These are phyloP conservation scores for Geotrichum reessii DNA, from an alignment of 1,139 yeast genomes.

Conservation along the genomic window DNA sequence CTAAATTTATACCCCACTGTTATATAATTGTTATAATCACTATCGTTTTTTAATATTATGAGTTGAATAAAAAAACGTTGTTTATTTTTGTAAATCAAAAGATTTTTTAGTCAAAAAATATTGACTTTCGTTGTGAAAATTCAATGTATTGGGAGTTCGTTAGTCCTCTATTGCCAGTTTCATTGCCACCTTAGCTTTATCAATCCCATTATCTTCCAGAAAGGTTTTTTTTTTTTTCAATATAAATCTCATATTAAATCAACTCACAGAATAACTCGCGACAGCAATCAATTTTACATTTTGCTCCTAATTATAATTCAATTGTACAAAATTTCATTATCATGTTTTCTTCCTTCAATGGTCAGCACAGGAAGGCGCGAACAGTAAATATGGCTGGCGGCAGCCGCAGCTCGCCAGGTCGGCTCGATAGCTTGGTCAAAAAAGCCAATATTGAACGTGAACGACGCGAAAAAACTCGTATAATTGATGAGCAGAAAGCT, in stretches of 20 bases:
- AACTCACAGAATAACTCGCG: background rate
- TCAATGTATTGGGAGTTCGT: background rate
- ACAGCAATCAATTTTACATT: background rate
- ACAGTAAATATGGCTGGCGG: slow-evolving; percentile 71
- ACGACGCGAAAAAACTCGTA: slow-evolving; percentile 38
- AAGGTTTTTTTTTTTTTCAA: background rate
- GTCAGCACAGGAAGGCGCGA: slow-evolving; percentile 40
- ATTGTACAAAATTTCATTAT: background rate
- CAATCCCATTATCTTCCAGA: background rate
- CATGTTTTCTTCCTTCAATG: slow-evolving; percentile 33
- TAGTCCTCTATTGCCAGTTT: background rate
- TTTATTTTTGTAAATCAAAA: too few relatives aligned
- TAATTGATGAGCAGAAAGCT: slow-evolving; percentile 4
- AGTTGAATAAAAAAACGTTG: background rate
- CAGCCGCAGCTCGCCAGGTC: slow-evolving; percentile 28
- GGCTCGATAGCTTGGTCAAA: slow-evolving; percentile 45
- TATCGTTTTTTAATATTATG: background rate
- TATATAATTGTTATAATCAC: background rate
- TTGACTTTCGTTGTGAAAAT: background rate
- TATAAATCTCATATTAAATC: background rate
- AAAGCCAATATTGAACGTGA: slow-evolving; percentile 62
- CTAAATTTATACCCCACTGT: background rate
- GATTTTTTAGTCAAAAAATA: too few relatives aligned
- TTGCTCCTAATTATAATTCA: background rate
- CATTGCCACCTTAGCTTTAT: background rate